Base-by-base conservation (phyloP, 768 basidiomycete species). In the Sporobolomyces phaffii region DNA sequence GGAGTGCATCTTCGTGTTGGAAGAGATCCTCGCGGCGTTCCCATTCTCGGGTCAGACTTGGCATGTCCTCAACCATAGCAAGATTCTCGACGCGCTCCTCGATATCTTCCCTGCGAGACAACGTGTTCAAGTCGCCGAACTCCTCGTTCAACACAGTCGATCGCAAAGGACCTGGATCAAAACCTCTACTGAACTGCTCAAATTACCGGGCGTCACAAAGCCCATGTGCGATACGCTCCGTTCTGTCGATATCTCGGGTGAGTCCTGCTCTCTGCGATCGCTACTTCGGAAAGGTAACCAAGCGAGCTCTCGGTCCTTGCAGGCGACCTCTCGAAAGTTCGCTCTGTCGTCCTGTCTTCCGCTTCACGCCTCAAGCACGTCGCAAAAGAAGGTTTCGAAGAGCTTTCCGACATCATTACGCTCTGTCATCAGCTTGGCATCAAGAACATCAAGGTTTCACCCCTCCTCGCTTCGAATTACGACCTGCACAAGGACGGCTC, bases 1-100 rank as follows among this genome's bases (percentile, higher is more conserved):
- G 1, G 76, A 77, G 43, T 67, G 73, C 48, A 63, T 76, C 33
- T 67, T 64, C 56, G 66, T 70, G 51, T 49, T 72, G 54, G 69
- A 72, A 22, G 71, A 72, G 52, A 60, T 68, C 31, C 64, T 72
- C 56, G 34, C 41, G 20, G 64, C 67, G 2, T 72, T 69, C 61
- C 65, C 65, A 3, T 67, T 72, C 48, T 47, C 34, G 5, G 71
- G 71, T 45, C 49, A 57, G n/a, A 59, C 64, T 2, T 51, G 69
- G 20, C 74, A 75, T 51, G 41, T 68, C n/a, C 44, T 75, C 48
- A 73, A 73, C 28, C 74, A 75, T 59, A 62, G 62, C 36, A 72
- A 72, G 62, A 64, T 75, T 47, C 66, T 74, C 50, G 73, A 74
- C 38, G 61, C 65, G 22, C 38, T 76, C 29, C 57, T 77, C 17